Base-by-base conservation (phyloP, 805 yeast genomes). In the Saturnispora saitoi region DNA sequence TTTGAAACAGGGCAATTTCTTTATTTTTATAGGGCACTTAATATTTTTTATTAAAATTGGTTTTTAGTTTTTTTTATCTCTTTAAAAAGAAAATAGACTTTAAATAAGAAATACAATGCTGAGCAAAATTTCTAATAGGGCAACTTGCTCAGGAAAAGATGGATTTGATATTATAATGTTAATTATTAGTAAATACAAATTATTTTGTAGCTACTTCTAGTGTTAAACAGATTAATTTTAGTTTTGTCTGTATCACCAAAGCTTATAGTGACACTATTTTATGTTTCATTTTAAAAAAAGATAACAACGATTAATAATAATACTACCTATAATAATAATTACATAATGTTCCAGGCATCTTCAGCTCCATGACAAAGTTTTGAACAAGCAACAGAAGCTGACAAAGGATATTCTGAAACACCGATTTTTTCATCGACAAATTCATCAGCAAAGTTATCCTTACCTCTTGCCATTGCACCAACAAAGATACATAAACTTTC, bases 401-500 rank as follows among this genome's bases (percentile, higher is more conserved):
- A 86, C 53, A 93, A 76, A 46, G 99, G 95, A 66, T 90, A 93
- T 61, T 91, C 89, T 32, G 97, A 88, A 49, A 93, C 81, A 58
- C 97, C 97, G 51, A 93, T 84, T 63, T 91, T 93, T 67, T 93
- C 98, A 65, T 93, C 98, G 40, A 91, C 95, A 62, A 67, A 91
- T 67, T 90, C 98, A 66, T 93, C 99, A 22, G 99, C 99, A 68
- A 93, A 93, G 58, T 81, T 89, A 68, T 93, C 99, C 64, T 84
- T 85, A 62, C 99, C 99, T 67, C 97, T 82, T 19, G 99, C 99
- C 96, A 93, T 93, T 42, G 99, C 96, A 63, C 99, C 99, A 42
- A 93, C 97, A 67, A 93, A 93, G 26, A 93, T 97, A 75, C 99
- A 93, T 58, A 93, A 82, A 62, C 95, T 86, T 70, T 93, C 96